Conservation (phyloP, 129 eudicot genomes). For the Pseudognaphalium luteoalbum region DNA sequence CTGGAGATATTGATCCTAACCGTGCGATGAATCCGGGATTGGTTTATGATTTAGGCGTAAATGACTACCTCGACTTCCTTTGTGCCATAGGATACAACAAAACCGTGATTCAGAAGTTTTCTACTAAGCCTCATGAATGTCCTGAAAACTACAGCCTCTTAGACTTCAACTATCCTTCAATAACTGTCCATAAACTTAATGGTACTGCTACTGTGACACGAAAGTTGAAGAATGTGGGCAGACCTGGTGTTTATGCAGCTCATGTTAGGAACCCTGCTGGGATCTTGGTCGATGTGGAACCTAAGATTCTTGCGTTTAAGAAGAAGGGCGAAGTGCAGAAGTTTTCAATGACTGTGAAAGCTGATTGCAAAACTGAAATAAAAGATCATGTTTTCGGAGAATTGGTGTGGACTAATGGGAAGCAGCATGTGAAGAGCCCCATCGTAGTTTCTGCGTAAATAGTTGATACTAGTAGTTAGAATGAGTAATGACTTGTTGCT, state of each 20-base stretch:
- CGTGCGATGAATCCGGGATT: slow-evolving; percentile 81
- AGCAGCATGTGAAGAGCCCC: slow-evolving; percentile 78
- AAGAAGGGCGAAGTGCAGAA: slow-evolving; percentile 47
- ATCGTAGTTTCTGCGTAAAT: slow-evolving; percentile 37
- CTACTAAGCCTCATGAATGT: slow-evolving; percentile 43
- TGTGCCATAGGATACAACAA: slow-evolving; percentile 70
- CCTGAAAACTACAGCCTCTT: slow-evolving; percentile 35
- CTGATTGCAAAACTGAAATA: background rate
- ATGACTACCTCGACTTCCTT: slow-evolving; percentile 71
- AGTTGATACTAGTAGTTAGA: background rate
- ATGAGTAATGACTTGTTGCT: slow-evolving; percentile 22
- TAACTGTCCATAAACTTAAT: slow-evolving; percentile 48
- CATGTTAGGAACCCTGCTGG: slow-evolving; percentile 51
- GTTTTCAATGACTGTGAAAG: slow-evolving; percentile 45
- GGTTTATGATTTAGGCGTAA: slow-evolving; percentile 57
- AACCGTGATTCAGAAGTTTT: slow-evolving; percentile 32
- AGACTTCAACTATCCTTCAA: slow-evolving; percentile 74
- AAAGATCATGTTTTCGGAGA: slow-evolving; percentile 52
- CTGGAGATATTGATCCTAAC: slow-evolving; percentile 81
- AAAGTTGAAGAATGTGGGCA: slow-evolving; percentile 78
- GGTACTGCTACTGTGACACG: slow-evolving; percentile 41
- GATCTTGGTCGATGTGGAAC: slow-evolving; percentile 43
- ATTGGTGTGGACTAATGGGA: slow-evolving; percentile 69
- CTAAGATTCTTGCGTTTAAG: slow-evolving; percentile 39
- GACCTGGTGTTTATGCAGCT: slow-evolving; percentile 53